Evolutionary conservation across 192 early-diverging fungal species (phyloP), one percentile per base, ranked within the genome.

Genomic region (Podila epigama): DNA sequence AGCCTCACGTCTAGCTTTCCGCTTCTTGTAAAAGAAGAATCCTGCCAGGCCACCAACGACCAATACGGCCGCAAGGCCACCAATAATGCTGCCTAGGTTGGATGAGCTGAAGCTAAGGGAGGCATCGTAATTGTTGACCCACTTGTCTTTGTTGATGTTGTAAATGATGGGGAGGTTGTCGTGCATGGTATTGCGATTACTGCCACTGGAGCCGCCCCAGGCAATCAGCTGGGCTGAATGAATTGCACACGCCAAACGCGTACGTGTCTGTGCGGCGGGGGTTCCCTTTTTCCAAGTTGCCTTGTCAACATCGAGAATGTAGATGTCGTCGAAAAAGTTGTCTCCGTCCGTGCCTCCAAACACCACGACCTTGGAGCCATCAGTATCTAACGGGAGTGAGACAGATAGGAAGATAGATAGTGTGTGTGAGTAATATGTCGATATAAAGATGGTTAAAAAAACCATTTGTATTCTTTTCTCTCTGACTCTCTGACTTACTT

Each of bases 221-320:
- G 48, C 65, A 20, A 77, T 51, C n/a, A 77, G 59, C 48, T 77
- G 72, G 20, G 18, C 33, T 27, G 58, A 29, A 34, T 63, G 42
- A 31, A 68, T 39, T 1, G 48, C 64, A 22, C 72, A 77, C 12
- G 72, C 58, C 65, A 77, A 63, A 7, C 72, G 58, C 3, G 72
- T 77, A 18, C 72, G 40, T 11, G 28, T 25, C 1, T 16, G 20
- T 10, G 34, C 3, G 1, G 65, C 54, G 4, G 65, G 35, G 4
- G 31, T 20, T 15, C 58, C 22, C 34, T 2, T 58, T 52, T 10
- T 7, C n/a, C n/a, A n/a, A n/a, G n/a, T n/a, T n/a, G n/a, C n/a
- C n/a, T n/a, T n/a, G n/a, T n/a, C 33, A 2, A 77, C 44, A 36
- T 77, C 65, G n/a, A 77, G 59, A 18, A 77, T 51, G 15, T 68